Percentiles rank a stretch among this genome's conserved stretches.
These are phyloP conservation scores for Yamadazyma diospyri DNA, from an alignment of 1,139 yeast genomes.

Conservation along the genomic window DNA sequence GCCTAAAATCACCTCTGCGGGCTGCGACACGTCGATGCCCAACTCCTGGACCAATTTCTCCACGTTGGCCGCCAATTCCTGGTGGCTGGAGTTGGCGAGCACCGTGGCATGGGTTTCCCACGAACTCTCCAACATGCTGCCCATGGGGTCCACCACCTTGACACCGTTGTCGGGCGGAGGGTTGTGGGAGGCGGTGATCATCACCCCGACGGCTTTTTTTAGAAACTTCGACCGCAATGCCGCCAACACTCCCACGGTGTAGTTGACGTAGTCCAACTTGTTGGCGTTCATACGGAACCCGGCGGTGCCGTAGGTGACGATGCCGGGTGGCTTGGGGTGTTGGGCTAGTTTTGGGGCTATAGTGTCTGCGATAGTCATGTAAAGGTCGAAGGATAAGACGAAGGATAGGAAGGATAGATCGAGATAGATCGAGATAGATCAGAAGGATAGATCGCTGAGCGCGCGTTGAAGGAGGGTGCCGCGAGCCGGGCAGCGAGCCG, in stretches of 20 bases:
- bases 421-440: too few species aligned
- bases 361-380: neutral
- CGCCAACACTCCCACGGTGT: slow-evolving; percentile 81
- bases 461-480: too few species aligned
- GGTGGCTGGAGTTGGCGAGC: slow-evolving; percentile 68
- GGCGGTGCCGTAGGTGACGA: slow-evolving; percentile 85
- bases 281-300: slow-evolving; percentile 85
- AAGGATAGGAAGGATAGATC: too few species aligned
- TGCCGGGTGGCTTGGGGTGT: slow-evolving; percentile 46
- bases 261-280: slow-evolving; percentile 76
- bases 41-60: slow-evolving; percentile 27
- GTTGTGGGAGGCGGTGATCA: slow-evolving; percentile 97
- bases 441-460: too few species aligned
- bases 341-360: slow-evolving; percentile 2
- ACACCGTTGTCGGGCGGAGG: slow-evolving; percentile 97
- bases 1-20: slow-evolving; percentile 51
- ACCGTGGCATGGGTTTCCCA: slow-evolving; percentile 87
- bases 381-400: too few species aligned
- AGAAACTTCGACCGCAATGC: slow-evolving; percentile 71
- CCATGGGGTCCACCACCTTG: slow-evolving; percentile 88
- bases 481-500: too few species aligned
- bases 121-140: slow-evolving; percentile 80
- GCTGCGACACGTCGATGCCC: slow-evolving; percentile 34
- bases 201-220: slow-evolving; percentile 69
- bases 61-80: slow-evolving; percentile 25